phyloP scores from a whole-genome alignment of 2,329 filamentous ascomycete species.

The Phialocephala sp. region DNA sequence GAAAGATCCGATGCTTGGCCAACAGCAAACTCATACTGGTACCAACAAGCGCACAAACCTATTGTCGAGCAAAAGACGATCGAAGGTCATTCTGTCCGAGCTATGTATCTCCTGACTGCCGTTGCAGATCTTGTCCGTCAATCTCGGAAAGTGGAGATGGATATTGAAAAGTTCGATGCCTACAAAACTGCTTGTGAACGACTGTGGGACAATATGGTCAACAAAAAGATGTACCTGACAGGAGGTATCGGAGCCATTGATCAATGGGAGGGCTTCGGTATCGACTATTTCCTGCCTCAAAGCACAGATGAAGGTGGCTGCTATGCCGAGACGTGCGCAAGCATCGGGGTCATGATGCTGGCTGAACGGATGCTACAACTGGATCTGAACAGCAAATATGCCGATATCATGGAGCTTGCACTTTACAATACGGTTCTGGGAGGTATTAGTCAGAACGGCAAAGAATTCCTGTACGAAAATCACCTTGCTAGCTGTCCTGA shows the following conservation, averaged over 20 bases:
- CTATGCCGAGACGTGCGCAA: conserved; percentile 66
- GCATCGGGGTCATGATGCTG: conserved; percentile 64
- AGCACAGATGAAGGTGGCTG: conserved; percentile 65
- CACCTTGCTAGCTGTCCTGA: conserved; percentile 56
- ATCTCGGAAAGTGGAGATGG: not conserved
- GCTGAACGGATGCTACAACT: conserved; percentile 58
- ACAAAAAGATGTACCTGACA: conserved; percentile 66
- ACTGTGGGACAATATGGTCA: conserved; percentile 65
- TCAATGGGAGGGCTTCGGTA: conserved; percentile 65
- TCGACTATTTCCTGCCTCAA: conserved; percentile 63
- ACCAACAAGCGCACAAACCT: conserved; percentile 61
- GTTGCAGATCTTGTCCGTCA: conserved; percentile 58
- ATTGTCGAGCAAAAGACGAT: conserved; percentile 59
- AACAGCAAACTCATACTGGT: conserved; percentile 49
- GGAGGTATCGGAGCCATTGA: conserved; percentile 63
- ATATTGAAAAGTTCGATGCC: not conserved
- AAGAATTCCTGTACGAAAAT: conserved; percentile 65
- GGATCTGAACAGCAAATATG: conserved; percentile 57
- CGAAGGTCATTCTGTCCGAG: conserved; percentile 64
- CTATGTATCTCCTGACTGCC: conserved; percentile 64
- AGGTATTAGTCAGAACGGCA: conserved; percentile 60
- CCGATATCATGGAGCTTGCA: conserved; percentile 64
- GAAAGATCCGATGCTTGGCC: conserved; percentile 55
- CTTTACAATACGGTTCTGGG: conserved; percentile 66
- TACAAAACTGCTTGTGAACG: conserved; percentile 47